phyloP scores from a whole-genome alignment of 2,329 filamentous ascomycete genomes.

The Penicillium frequentans region DNA sequence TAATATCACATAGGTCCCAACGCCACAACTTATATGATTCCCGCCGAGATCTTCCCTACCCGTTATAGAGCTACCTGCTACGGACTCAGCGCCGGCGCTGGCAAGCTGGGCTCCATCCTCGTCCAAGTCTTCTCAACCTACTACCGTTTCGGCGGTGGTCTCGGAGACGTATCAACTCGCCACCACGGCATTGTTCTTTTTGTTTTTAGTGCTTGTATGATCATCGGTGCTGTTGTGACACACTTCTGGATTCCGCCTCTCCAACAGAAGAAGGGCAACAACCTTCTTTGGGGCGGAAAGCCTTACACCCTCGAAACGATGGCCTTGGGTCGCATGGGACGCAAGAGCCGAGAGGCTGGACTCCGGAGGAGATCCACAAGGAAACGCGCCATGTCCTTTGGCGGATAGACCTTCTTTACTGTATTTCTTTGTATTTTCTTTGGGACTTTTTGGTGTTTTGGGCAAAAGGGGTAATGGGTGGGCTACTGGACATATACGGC shows the following conservation, averaged over 20 bases:
- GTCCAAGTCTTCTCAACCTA: slow-evolving; percentile 43
- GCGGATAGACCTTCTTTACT: slow-evolving; percentile 6
- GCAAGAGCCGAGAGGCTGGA: slow-evolving; percentile 35
- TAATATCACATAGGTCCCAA: slow-evolving; percentile 32
- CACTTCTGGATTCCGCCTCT: slow-evolving; percentile 44
- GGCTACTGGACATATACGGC: not conserved
- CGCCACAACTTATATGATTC: slow-evolving; percentile 48
- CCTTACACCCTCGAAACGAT: slow-evolving; percentile 41
- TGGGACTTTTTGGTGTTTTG: not conserved
- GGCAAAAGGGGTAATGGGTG: not conserved
- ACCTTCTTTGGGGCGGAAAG: slow-evolving; percentile 36
- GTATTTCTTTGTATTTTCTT: not conserved
- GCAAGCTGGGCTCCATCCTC: slow-evolving; percentile 53
- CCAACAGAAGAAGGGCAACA: slow-evolving; percentile 27
- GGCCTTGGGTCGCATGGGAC: slow-evolving; percentile 38
- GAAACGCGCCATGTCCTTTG: slow-evolving; percentile 21
- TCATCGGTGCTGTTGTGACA: slow-evolving; percentile 41
- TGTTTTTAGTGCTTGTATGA: slow-evolving; percentile 44
- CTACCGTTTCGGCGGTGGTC: slow-evolving; percentile 39
- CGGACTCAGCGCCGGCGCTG: slow-evolving; percentile 54
- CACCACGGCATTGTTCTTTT: slow-evolving; percentile 43
- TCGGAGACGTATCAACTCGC: slow-evolving; percentile 31
- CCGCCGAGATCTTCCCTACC: slow-evolving; percentile 59
- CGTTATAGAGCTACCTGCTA: slow-evolving; percentile 56
- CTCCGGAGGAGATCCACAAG: slow-evolving; percentile 18